Evolutionary conservation across 768 basidiomycete species (phyloP), one percentile per base, ranked within the genome.

Genomic region (Trametes gibbosa): DNA sequence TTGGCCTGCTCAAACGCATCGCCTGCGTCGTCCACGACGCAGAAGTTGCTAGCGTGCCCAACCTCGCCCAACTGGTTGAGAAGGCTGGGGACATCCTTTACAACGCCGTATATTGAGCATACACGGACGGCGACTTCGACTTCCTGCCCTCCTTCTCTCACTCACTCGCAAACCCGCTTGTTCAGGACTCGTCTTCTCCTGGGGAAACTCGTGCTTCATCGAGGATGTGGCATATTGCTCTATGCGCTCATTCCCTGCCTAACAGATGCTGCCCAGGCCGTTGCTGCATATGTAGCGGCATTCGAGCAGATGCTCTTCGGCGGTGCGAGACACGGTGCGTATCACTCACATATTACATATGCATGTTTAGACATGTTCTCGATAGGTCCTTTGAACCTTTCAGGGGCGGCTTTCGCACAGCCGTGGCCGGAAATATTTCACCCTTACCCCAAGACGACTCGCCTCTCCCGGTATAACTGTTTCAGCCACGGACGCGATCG

Each of bases 381-480:
- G 2, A 0, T 5, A 51, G 50, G 35, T 12, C 50, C 50, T 5
- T 39, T 40, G 19, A 17, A 39, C 39, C 17, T 23, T 2, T 19
- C 41, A 52, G 39, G 40, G 19, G 14, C 19, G 8, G 25, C 23
- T 7, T 2, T 53, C 24, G 9, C 45, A 9, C n/a, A 34, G 46
- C 19, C 62, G 10, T 46, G 62, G 62, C n/a, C 57, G 23, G 40
- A 51, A 14, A 61, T 63, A 7, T 40, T 53, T 23, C 65, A 64
- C 46, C 74, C 72, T 0, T 72, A 73, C 54, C 64, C 70, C 1
- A 50, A 53, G 10, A 68, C 72, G 5, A 72, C 73, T 5, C 70
- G 66, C 13, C 73, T 75, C 12, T 64, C 74, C 9, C 73, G 75
- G 39, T 78, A 25, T 66, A 14, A n/a, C 23, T 53, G 52, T 61